These are phyloP conservation scores for Eudorina sp. DNA, from an alignment of 139 green algal species.

Conservation along the genomic window DNA sequence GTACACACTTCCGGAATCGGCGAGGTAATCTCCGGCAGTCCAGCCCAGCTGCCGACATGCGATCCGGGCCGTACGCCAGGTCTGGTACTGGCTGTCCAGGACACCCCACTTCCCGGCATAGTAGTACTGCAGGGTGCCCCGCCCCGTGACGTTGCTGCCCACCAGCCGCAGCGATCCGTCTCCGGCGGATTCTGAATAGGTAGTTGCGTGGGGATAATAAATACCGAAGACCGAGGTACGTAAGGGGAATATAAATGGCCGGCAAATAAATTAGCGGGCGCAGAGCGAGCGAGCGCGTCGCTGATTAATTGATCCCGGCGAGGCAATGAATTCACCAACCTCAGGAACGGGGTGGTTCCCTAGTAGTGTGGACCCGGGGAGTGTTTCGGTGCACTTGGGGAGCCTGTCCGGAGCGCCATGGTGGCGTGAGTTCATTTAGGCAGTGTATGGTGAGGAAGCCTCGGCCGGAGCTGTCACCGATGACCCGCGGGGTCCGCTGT, in stretches of 20 bases:
- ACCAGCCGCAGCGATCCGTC: constrained; percentile 12
- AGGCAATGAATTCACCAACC: no score
- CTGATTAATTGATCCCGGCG: no score
- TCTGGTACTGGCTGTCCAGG: background rate
- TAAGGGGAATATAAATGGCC: background rate
- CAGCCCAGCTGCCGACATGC: constrained; percentile 26
- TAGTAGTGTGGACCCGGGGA: no score
- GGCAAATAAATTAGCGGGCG: background rate
- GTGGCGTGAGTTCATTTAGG: no score
- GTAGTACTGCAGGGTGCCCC: background rate
- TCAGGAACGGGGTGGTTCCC: no score
- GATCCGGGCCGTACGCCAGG: background rate
- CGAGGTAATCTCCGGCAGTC: background rate
- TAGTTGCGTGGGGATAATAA: background rate
- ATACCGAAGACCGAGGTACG: background rate
- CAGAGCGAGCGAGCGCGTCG: no score
- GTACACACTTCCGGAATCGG: background rate
- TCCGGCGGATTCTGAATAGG: background rate
- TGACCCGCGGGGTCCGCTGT: no score
- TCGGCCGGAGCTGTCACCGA: no score
- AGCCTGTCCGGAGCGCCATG: no score
- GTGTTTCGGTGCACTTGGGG: no score
- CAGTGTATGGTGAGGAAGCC: no score
- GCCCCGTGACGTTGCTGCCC: background rate
- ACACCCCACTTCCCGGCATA: background rate